Conservation (phyloP, 768 basidiomycete species). For the Suillus discolor region DNA sequence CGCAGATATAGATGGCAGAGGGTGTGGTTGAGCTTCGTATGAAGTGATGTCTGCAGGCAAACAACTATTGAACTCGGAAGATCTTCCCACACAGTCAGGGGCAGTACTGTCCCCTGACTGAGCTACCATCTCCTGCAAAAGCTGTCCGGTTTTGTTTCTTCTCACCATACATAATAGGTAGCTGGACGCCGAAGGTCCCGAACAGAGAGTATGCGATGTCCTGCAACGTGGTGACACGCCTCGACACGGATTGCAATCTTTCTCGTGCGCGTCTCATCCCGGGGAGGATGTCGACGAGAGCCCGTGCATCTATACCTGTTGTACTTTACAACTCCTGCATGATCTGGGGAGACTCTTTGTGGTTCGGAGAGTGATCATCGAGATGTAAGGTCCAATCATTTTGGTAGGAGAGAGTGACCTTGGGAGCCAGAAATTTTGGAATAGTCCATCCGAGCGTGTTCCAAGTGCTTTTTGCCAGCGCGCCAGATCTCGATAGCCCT, state of each 20-base stretch:
- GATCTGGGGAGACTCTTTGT: not conserved
- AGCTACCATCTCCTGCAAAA: not conserved
- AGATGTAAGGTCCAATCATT: not conserved
- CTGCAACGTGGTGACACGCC: not conserved
- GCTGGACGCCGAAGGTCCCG: not conserved
- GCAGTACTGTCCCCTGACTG: not conserved
- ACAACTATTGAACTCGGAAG: not conserved
- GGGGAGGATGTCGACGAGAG: not conserved
- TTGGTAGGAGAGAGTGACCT: not conserved
- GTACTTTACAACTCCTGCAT: not conserved
- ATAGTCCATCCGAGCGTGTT: not conserved
- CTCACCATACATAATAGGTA: not conserved
- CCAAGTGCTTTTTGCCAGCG: not conserved
- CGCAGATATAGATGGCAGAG: not conserved
- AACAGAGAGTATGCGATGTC: not conserved
- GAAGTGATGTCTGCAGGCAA: not conserved
- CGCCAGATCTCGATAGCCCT: not conserved
- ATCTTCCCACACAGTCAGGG: not conserved
- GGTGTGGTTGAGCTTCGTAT: not conserved
- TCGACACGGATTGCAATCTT: not conserved
- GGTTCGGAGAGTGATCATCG: not conserved
- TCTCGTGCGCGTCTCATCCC: not conserved
- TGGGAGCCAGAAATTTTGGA: not conserved
- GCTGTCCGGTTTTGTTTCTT: not conserved
- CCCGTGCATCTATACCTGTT: not conserved